phyloP scores from a whole-genome alignment of 2,329 filamentous ascomycete genomes.

The Apiospora hydei region DNA sequence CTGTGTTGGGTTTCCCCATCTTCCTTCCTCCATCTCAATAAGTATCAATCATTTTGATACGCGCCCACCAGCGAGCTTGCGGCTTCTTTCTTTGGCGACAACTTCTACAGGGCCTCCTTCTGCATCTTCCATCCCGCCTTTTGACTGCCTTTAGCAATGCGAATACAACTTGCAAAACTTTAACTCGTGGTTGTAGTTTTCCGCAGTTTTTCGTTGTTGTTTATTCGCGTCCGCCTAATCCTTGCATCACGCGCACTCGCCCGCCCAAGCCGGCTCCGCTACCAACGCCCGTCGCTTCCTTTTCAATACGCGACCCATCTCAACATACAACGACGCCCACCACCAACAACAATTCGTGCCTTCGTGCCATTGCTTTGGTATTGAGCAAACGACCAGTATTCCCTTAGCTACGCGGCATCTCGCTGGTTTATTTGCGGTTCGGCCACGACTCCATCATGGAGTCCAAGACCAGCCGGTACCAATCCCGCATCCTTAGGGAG shows the following conservation, averaged over 20 bases:
- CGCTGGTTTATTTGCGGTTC: neutral
- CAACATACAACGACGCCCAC: neutral
- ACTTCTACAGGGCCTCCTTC: neutral
- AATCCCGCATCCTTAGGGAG: conserved; percentile 45
- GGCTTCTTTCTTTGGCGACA: neutral
- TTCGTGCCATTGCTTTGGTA: conserved; percentile 8
- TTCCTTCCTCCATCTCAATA: conserved; percentile 10
- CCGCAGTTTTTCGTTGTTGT: conserved; percentile 14
- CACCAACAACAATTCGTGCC: conserved; percentile 8
- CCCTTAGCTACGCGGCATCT: neutral
- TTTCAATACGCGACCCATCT: neutral
- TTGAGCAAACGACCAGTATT: conserved; percentile 7
- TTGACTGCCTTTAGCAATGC: neutral
- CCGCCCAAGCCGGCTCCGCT: neutral
- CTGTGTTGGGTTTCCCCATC: conserved; percentile 2
- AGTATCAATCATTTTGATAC: conserved; percentile 1
- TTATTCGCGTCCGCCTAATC: conserved; percentile 12
- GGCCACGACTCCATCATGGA: conserved; percentile 21
- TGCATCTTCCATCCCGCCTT: neutral
- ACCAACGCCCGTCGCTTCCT: conserved; percentile 2
- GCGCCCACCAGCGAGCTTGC: neutral
- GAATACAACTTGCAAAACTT: neutral
- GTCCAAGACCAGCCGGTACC: conserved; percentile 24
- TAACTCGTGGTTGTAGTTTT: neutral
- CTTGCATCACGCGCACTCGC: conserved; percentile 7